Base-by-base conservation (phyloP, 768 basidiomycete species). In the Chalciporus pseudorubinellus region DNA sequence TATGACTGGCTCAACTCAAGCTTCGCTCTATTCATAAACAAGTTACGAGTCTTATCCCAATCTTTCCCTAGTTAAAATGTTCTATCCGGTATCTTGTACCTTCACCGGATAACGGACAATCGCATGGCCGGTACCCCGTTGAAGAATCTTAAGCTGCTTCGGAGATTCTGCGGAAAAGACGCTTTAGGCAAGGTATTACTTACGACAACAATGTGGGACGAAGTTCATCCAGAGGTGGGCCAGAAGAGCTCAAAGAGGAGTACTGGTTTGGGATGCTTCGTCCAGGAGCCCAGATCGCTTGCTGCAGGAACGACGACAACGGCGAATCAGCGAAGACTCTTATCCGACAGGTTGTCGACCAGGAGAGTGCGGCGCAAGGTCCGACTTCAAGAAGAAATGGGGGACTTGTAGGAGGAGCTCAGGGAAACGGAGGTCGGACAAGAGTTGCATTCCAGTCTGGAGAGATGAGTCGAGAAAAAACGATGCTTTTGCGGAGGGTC, bases 181-280 rank as follows among this genome's bases (percentile, higher is more conserved):
- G 44, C 72, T 55, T 44, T 70, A n/a, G 52, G 54, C 1, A 67
- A 67, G 11, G 68, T 76, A 4, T 51, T 68, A 14, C 53, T 76
- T 12, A 67, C 62, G 12, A 72, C 74, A 2, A 73, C 74, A 14
- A 73, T 71, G 68, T 76, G 73, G 74, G 69, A 69, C 52, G 61
- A 61, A 36, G 56, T 69, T 14, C 58, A 57, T 0, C 29, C n/a
- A 4, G 38, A 24, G 0, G 52, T 59, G 4, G 72, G 68, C 4
- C 34, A 55, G 21, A 40, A 4, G 51, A 62, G 31, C 58, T 62
- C 12, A n/a, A 2, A 18, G 6, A 1, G 18, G 39, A 47, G 1
- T 9, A n/a, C 3, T n/a, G 29, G 33, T 24, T n/a, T 29, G 21
- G n/a, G 10, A 52, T 58, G 53, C 34, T 55, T 38, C 18, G 11